A percentile compares a stretch with the other conserved stretches of the same genome.
Conservation (phyloP, 1,284 basidiomycete genomes). For the Moniliella sp. region DNA sequence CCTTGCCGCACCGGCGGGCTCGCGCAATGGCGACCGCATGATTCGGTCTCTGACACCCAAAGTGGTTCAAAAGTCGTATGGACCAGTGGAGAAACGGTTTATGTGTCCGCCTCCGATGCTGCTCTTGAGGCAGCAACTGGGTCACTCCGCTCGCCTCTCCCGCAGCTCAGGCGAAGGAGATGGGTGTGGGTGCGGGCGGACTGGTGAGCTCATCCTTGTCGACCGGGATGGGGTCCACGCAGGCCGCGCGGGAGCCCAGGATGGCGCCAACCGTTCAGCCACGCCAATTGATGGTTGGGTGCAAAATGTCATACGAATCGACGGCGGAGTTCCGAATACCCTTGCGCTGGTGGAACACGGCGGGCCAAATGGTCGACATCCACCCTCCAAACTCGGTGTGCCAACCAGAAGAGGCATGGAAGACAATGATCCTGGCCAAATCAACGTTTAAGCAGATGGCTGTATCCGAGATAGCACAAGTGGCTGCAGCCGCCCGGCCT, state of each 20-base stretch:
- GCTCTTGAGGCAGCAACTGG: slow-evolving; percentile 80
- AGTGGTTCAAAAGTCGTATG: slow-evolving; percentile 89
- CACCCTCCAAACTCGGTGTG: background rate
- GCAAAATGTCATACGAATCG: too few species aligned
- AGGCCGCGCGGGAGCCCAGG: background rate
- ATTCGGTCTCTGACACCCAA: slow-evolving; percentile 87
- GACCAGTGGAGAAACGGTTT: slow-evolving; percentile 82
- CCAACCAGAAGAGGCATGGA: background rate
- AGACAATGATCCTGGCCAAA: slow-evolving; percentile 2
- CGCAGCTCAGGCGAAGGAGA: background rate
- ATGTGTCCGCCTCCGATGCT: slow-evolving; percentile 86
- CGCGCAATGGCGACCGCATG: slow-evolving; percentile 73
- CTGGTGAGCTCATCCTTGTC: too few species aligned
- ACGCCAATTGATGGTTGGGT: too few species aligned
- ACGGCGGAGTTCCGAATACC: too few species aligned
- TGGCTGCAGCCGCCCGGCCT: too few species aligned
- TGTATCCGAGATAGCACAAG: slow-evolving; percentile 28
- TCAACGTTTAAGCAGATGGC: slow-evolving; percentile 20
- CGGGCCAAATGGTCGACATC: too few species aligned
- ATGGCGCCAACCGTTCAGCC: too few species aligned
- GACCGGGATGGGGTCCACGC: background rate
- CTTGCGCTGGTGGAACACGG: too few species aligned
- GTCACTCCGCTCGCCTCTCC: slow-evolving; percentile 41
- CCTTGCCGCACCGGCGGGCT: too few species aligned
- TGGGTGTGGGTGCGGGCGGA: too few species aligned